phyloP scores from a whole-genome alignment of 2,329 filamentous ascomycete genomes.

The Neofusicoccum sp. region DNA sequence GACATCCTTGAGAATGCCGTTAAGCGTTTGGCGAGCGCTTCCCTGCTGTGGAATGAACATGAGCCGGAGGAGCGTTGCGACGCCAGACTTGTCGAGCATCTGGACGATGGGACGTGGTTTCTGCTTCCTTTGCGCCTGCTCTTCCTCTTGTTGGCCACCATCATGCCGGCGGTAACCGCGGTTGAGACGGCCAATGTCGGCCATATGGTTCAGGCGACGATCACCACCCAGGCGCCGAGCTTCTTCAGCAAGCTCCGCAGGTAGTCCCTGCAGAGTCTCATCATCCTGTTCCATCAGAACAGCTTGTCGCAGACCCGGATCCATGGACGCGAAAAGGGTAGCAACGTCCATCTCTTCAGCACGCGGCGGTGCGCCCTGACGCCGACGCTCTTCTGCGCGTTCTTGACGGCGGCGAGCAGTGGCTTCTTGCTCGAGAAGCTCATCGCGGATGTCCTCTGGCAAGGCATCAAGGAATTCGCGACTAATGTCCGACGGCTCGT shows the following conservation, averaged over 20 bases:
- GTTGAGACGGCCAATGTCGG: constrained; percentile 27
- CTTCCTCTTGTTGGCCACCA: constrained; percentile 40
- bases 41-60: constrained; percentile 97
- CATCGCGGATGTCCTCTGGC: constrained; percentile 82
- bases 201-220: constrained; percentile 51
- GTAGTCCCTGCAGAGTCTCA: constrained; percentile 78
- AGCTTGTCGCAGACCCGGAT: constrained; percentile 78
- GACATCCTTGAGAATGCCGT: constrained; percentile 83
- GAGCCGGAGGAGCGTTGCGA: constrained; percentile 92
- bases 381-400: constrained; percentile 74
- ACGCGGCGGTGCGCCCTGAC: constrained; percentile 50
- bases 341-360: constrained; percentile 87
- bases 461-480: constrained; percentile 92
- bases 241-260: constrained; percentile 81
- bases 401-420: constrained; percentile 85
- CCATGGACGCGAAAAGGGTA: constrained; percentile 87
- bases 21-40: constrained; percentile 78
- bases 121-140: constrained; percentile 58
- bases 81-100: constrained; percentile 93
- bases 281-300: constrained; percentile 91
- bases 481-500: constrained; percentile 80
- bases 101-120: constrained; percentile 83
- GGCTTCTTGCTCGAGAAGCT: constrained; percentile 87
- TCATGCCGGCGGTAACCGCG: constrained; percentile 22
- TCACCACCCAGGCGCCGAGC: constrained; percentile 68